Base-by-base conservation (phyloP, 805 yeast species). In the Ogataea degrootiae region DNA sequence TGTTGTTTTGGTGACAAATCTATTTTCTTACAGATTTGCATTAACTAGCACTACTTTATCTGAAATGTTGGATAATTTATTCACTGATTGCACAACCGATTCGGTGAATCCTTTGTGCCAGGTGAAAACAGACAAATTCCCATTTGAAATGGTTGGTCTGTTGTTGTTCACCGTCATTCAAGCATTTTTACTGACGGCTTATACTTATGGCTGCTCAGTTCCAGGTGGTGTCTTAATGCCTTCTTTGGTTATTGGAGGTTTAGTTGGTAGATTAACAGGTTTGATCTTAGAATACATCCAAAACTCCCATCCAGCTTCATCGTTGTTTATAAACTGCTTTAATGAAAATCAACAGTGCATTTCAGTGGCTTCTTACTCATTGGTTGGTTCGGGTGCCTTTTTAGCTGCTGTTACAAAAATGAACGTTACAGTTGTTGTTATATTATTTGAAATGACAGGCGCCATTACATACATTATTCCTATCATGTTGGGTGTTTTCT, bases 311-410 rank as follows among this genome's bases (percentile, higher is more conserved):
- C 67, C 65, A 15, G 59, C 58, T 23, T 68, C 74, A 41, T 67
- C 74, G 1, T 66, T 68, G 8, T 71, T 69, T 40, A 41, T 58
- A 3, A 61, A 68, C 17, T 75, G 79, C 51, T 76, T 47, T 65
- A 76, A 59, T 26, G 69, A 65, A 33, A 57, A 60, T 17, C 54
- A 58, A 22, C 55, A 71, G 47, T 82, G 94, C 55, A 81, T 88
- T 9, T 84, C 90, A 1, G 95, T 95, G 0, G 91, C 94, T 0
- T 87, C 91, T 0, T 89, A 88, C 60, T 96, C 96, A 0, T 85
- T 88, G 9, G 87, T 89, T 21, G 96, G 96, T 0, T 89, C 96
- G 0, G 96, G 90, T 0, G 75, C 96, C 1, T 85, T 87, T 46
- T 71, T 87, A 54, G 80, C 94, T 0, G 95, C 96, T 5, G 80